Evolutionary conservation across 2,329 filamentous ascomycete genomes (phyloP).

Genomic region (Penicillium crustosum): DNA sequence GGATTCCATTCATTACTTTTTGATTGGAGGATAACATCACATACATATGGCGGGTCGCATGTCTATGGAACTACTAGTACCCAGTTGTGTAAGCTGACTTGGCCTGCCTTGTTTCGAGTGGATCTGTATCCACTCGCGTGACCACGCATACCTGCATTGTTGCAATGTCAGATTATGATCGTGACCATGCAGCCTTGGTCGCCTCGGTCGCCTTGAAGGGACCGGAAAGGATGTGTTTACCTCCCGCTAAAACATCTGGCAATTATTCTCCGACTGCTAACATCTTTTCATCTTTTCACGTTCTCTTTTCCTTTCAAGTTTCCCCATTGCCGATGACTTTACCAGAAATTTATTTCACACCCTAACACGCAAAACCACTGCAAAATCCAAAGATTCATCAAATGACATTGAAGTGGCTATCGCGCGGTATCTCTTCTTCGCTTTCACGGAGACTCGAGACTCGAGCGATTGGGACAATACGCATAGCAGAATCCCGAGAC

Average conservation of each 20-base stretch:
- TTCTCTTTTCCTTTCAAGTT: neutral
- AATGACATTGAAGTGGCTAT: neutral
- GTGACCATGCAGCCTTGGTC: neutral
- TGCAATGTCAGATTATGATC: constrained; percentile 30
- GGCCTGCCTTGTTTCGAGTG: constrained; percentile 50
- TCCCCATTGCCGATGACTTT: neutral
- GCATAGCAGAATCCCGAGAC: no score
- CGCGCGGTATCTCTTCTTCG: no score
- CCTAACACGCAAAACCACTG: neutral
- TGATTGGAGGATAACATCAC: constrained; percentile 64
- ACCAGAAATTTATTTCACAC: neutral
- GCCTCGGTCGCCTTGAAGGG: constrained; percentile 44
- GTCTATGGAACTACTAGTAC: constrained; percentile 63
- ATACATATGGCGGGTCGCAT: constrained; percentile 56
- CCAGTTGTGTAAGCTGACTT: constrained; percentile 56
- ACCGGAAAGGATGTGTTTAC: constrained; percentile 54
- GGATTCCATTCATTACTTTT: constrained; percentile 48
- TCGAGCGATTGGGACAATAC: neutral
- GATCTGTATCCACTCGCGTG: constrained; percentile 65
- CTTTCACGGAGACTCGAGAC: neutral
- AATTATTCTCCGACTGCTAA: neutral
- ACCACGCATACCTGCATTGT: constrained; percentile 55
- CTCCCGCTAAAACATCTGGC: constrained; percentile 55
- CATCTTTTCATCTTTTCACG: neutral
- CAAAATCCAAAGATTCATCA: neutral